These are phyloP conservation scores for Leptographium galeiforme DNA, from an alignment of 2,329 filamentous ascomycete genomes.

Conservation along the genomic window DNA sequence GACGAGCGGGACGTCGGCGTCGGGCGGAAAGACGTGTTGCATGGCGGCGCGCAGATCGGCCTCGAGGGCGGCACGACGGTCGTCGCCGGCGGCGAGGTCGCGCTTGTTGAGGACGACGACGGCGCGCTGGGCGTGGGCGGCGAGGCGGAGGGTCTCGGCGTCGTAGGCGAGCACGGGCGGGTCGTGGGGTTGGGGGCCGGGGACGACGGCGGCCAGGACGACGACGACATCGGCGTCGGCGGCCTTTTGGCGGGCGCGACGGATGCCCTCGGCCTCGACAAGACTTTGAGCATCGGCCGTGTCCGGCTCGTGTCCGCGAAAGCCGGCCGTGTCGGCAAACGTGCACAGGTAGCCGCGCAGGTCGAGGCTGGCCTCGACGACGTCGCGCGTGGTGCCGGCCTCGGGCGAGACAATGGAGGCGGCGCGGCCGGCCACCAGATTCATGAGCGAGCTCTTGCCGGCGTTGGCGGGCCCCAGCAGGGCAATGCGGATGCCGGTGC, in stretches of 20 bases:
- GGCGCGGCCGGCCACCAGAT: conserved; percentile 77
- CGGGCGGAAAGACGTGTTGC: background rate
- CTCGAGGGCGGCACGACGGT: conserved; percentile 20
- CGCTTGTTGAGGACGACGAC: conserved; percentile 51
- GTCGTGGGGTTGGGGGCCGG: background rate
- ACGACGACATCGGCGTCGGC: conserved; percentile 75
- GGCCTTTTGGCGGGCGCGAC: conserved; percentile 69
- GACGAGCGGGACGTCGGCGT: background rate
- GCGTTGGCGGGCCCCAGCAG: conserved; percentile 85
- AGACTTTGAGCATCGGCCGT: conserved; percentile 40
- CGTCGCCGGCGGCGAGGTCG: conserved; percentile 28
- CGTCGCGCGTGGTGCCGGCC: conserved; percentile 85
- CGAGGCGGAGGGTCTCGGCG: conserved; percentile 40
- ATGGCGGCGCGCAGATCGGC: conserved; percentile 21
- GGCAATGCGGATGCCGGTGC: conserved; percentile 74
- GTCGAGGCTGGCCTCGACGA: conserved; percentile 85
- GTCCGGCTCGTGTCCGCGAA: conserved; percentile 41
- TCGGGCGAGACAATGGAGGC: conserved; percentile 91
- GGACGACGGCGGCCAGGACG: conserved; percentile 63
- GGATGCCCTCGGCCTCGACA: conserved; percentile 83
- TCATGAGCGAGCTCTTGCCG: conserved; percentile 89
- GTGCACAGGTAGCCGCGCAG: conserved; percentile 80
- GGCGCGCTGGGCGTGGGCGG: conserved; percentile 30
- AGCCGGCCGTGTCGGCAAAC: conserved; percentile 90
- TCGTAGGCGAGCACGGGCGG: conserved; percentile 34